Conservation (phyloP, 2,329 filamentous ascomycete genomes). For the Cadophora gregata region DNA sequence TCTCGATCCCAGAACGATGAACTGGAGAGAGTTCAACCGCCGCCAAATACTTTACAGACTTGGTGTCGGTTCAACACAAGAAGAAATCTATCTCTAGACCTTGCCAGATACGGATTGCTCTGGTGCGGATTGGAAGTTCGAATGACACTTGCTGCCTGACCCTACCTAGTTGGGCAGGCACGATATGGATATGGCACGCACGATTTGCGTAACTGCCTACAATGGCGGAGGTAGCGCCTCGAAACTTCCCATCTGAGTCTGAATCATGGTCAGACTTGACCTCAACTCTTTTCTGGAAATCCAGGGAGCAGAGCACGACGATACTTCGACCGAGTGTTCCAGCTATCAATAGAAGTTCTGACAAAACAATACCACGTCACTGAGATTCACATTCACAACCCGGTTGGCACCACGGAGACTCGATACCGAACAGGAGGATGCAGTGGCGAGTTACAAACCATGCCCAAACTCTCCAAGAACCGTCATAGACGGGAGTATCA, state of each 20-base stretch:
- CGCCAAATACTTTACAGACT: neutral
- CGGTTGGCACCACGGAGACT: slow-evolving; percentile 4
- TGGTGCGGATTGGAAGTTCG: neutral
- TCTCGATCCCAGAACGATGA: neutral
- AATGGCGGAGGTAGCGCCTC: neutral
- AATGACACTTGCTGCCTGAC: neutral
- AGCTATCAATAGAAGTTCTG: neutral
- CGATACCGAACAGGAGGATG: neutral
- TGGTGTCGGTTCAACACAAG: neutral
- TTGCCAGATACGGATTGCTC: neutral
- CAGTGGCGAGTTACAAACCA: neutral
- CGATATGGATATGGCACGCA: neutral
- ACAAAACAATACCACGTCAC: neutral
- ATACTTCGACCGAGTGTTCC: neutral
- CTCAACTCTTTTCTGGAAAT: neutral
- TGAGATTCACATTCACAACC: neutral
- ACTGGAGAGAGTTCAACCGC: neutral
- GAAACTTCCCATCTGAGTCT: neutral
- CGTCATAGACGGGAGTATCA: slow-evolving; percentile 17
- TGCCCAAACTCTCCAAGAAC: slow-evolving; percentile 8
- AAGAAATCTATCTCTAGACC: neutral
- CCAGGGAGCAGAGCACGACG: neutral
- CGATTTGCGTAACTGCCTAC: neutral
- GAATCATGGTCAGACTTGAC: neutral
- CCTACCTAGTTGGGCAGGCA: neutral